Evolutionary conservation across 1,284 basidiomycete species (phyloP).

Genomic region (Ganoderma resinaceum): DNA sequence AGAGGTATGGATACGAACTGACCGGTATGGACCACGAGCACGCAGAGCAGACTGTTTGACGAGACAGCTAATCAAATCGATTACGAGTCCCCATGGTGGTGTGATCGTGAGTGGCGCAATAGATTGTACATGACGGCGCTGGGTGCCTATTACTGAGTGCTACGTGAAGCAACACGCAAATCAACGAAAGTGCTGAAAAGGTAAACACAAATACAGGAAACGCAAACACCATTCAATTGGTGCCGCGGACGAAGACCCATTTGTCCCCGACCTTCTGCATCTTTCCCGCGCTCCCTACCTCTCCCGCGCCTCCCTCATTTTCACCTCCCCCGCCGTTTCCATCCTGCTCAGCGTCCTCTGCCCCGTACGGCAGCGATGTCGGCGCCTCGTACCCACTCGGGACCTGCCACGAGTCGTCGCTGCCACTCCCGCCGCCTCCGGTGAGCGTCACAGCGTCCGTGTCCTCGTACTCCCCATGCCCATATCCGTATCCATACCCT

Average conservation of each 20-base stretch:
- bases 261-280: constrained; percentile 78
- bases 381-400: constrained; percentile 6
- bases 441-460: constrained; percentile 66
- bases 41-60: constrained; percentile 51
- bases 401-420: constrained; percentile 22
- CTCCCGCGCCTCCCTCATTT: constrained; percentile 27
- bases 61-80: not conserved
- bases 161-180: not conserved
- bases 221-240: not conserved
- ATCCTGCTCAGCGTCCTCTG: not conserved
- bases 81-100: not conserved
- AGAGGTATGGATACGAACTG: constrained; percentile 54
- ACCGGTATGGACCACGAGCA: constrained; percentile 55
- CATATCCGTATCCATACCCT: constrained; percentile 34
- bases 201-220: not conserved
- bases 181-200: not conserved
- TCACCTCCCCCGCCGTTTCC: constrained; percentile 7
- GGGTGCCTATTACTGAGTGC: not conserved
- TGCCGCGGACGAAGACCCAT: constrained; percentile 68
- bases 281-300: constrained; percentile 51
- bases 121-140: not conserved
- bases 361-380: constrained; percentile 1
- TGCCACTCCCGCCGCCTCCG: constrained; percentile 44
- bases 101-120: not conserved
- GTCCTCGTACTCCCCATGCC: constrained; percentile 32